These are phyloP conservation scores for Pleurozium schreberi DNA, from an alignment of 225 moss, liverwort and hornwort genomes.

Conservation along the genomic window DNA sequence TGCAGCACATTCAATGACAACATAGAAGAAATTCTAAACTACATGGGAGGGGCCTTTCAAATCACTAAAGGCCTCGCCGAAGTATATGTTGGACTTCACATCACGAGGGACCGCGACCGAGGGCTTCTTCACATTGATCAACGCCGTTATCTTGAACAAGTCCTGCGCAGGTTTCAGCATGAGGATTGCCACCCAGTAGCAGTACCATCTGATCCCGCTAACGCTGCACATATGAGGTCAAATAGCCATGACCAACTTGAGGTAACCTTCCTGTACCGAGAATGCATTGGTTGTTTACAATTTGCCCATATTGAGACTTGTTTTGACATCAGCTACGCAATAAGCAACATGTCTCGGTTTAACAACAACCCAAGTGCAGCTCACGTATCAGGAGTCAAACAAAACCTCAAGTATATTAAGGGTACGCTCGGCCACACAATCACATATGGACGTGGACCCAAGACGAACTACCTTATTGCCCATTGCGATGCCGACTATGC, in stretches of 20 bases:
- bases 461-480: neutral
- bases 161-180: rapidly evolving
- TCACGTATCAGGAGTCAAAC: neutral
- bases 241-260: too few relatives aligned
- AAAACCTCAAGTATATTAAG: neutral
- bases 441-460: neutral
- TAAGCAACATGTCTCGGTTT: neutral
- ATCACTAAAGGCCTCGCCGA: too few relatives aligned
- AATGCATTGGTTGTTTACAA: too few relatives aligned
- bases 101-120: rapidly evolving
- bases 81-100: too few relatives aligned
- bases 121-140: too few relatives aligned
- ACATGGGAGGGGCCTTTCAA: neutral
- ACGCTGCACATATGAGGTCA: neutral
- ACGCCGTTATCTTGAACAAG: rapidly evolving
- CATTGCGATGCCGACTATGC: neutral
- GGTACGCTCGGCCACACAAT: neutral
- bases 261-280: too few relatives aligned
- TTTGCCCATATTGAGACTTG: too few relatives aligned
- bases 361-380: neutral
- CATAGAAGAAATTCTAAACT: neutral
- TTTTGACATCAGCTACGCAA: too few relatives aligned
- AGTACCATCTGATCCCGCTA: too few relatives aligned
- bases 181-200: too few relatives aligned
- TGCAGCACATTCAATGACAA: neutral